Percentiles rank a stretch among this genome's conserved stretches.
Conservation (phyloP, 129 eudicot genomes). For the Artemisia annua region DNA sequence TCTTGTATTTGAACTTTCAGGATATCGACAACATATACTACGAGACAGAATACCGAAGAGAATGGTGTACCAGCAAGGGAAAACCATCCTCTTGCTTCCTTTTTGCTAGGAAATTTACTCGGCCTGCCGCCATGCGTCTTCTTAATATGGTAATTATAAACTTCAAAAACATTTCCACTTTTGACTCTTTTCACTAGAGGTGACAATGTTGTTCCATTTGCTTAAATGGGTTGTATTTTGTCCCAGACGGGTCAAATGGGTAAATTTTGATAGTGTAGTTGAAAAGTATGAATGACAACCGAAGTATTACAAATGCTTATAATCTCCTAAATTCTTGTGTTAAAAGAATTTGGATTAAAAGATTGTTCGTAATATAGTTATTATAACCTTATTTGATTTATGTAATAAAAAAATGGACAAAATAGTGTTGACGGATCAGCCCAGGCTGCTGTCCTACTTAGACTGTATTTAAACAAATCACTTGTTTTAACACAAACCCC, state of each 20-base stretch:
- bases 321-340: not conserved
- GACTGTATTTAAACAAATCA: not conserved
- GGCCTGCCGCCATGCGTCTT: slow-evolving; percentile 89
- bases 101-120: slow-evolving; percentile 89
- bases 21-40: slow-evolving; percentile 76
- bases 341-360: not conserved
- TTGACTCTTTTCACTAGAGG: not conserved
- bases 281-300: not conserved
- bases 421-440: too few species aligned
- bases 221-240: not conserved
- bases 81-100: slow-evolving; percentile 89
- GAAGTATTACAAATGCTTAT: not conserved
- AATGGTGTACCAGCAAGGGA: slow-evolving; percentile 96
- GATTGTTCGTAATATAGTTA: too few species aligned
- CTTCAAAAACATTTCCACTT: not conserved
- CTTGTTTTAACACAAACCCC: not conserved
- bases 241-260: too few species aligned
- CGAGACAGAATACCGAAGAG: slow-evolving; percentile 89
- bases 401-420: too few species aligned
- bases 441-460: not conserved
- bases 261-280: not conserved
- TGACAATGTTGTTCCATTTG: not conserved
- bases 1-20: slow-evolving; percentile 37
- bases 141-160: slow-evolving; percentile 61
- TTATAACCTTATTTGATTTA: too few species aligned